phyloP scores from a whole-genome alignment of 2,329 filamentous ascomycete genomes.

The Ophiognomonia clavigignenti-juglandacearum region DNA sequence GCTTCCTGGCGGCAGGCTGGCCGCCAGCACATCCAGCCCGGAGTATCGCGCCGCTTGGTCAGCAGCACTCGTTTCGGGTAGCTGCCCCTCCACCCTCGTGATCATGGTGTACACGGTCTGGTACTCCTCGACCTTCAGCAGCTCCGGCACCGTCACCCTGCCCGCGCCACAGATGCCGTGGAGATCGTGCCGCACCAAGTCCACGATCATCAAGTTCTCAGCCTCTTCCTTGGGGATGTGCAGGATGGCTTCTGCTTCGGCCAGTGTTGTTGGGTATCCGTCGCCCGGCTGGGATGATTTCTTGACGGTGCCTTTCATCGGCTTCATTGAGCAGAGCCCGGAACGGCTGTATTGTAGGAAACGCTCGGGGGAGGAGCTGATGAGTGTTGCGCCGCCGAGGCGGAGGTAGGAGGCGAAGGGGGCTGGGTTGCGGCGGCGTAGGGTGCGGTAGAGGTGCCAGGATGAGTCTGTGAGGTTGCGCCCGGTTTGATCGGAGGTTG shows the following conservation, averaged over 20 bases:
- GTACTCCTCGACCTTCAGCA: constrained; percentile 88
- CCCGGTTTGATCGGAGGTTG: constrained; percentile 7
- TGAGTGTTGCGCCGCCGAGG: constrained; percentile 63
- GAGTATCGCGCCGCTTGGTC: constrained; percentile 33
- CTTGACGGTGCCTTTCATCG: constrained; percentile 95
- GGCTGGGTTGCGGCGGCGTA: constrained; percentile 70
- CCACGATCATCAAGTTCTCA: constrained; percentile 97
- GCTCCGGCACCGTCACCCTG: constrained; percentile 66
- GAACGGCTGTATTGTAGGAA: constrained; percentile 59
- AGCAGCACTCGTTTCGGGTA: constrained; percentile 30
- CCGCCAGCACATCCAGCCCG: constrained; percentile 71
- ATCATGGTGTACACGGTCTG: constrained; percentile 89
- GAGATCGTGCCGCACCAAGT: constrained; percentile 90
- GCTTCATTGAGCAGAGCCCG: constrained; percentile 72
- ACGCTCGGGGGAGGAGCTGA: constrained; percentile 83
- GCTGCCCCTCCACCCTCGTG: constrained; percentile 72
- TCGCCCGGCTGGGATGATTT: constrained; percentile 55
- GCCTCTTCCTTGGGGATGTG: constrained; percentile 84
- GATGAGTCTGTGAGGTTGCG: constrained; percentile 29
- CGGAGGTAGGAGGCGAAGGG: constrained; percentile 81
- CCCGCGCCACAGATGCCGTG: constrained; percentile 76
- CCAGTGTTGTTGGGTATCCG: constrained; percentile 44
- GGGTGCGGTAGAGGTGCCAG: constrained; percentile 68
- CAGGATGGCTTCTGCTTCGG: constrained; percentile 67
- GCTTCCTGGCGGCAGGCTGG: constrained; percentile 79